Evolutionary conservation across 2,329 filamentous ascomycete genomes (phyloP).

Genomic region (Ceratocystis destructans): DNA sequence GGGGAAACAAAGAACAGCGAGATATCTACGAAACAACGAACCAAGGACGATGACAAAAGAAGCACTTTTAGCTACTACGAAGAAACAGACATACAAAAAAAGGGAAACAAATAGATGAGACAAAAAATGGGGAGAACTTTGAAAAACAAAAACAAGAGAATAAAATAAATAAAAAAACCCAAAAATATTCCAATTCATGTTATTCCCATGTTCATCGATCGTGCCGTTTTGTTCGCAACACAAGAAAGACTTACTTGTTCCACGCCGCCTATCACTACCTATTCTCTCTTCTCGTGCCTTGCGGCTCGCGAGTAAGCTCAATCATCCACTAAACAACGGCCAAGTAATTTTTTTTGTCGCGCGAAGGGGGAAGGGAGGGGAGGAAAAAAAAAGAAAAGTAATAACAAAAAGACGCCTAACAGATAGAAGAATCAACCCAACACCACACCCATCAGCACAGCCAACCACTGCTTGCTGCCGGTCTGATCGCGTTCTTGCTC

Average conservation of each 20-base stretch:
- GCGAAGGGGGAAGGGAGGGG: not conserved
- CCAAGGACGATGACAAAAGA: slow-evolving; percentile 1
- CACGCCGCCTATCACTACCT: not conserved
- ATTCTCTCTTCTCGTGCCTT: not conserved
- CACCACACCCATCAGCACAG: not conserved
- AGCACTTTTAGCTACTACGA: not conserved
- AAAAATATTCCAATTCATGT: not conserved
- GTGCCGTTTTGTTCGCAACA: not conserved
- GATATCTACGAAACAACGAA: not conserved
- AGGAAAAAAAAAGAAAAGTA: slow-evolving; percentile 2
- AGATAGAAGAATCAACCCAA: slow-evolving; percentile 9
- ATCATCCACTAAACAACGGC: too few relatives aligned
- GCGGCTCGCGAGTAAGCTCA: too few relatives aligned
- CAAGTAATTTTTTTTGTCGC: not conserved
- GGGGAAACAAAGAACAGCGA: not conserved
- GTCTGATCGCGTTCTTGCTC: not conserved
- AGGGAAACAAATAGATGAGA: not conserved
- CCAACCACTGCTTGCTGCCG: not conserved
- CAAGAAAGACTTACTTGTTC: not conserved
- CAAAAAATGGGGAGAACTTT: not conserved
- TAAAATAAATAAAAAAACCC: not conserved
- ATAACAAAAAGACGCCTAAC: slow-evolving; percentile 13
- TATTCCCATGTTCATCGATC: slow-evolving; percentile 1
- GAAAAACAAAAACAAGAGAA: slow-evolving; percentile 1
- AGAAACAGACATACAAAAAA: not conserved